Evolutionary conservation across 352 stramenopile species (phyloP).

Genomic region (Globisporangium canariense): DNA sequence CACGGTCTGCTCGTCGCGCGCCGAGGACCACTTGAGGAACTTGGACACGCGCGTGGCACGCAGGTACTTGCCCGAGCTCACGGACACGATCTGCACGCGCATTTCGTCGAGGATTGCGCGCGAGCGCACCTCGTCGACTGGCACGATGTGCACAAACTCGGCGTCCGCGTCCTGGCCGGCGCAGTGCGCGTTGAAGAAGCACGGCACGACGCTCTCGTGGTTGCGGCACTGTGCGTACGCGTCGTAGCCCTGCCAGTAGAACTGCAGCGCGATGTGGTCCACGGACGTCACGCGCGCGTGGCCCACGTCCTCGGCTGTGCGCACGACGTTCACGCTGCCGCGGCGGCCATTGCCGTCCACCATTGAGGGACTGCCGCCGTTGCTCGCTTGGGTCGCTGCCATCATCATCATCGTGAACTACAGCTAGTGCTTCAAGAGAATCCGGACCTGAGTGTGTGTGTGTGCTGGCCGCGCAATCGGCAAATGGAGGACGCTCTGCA

Average conservation of each 20-base stretch:
- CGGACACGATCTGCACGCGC: conserved; percentile 56
- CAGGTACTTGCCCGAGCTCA: conserved; percentile 47
- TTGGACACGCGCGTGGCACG: conserved; percentile 60
- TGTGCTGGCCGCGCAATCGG: background rate
- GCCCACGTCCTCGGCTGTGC: conserved; percentile 17
- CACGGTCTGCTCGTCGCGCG: conserved; percentile 57
- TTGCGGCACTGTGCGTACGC: conserved; percentile 47
- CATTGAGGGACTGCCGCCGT: background rate
- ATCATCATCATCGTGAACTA: conserved; percentile 4
- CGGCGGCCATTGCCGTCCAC: background rate
- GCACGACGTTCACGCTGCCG: conserved; percentile 12
- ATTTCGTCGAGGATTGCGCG: conserved; percentile 61
- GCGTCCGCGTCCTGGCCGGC: conserved; percentile 26
- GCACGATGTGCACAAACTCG: conserved; percentile 59
- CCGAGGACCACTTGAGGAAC: conserved; percentile 59
- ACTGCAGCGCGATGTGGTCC: conserved; percentile 53
- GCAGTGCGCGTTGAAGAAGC: conserved; percentile 57
- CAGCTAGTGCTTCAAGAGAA: background rate
- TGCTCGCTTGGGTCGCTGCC: background rate
- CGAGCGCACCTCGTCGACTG: conserved; percentile 43
- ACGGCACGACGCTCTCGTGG: conserved; percentile 50
- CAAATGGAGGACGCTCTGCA: background rate
- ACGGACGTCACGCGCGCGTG: conserved; percentile 33
- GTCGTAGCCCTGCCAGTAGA: conserved; percentile 71
- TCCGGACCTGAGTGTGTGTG: background rate